phyloP scores from a whole-genome alignment of 176 grass and related monocot species.

The barley (Hordeum vulgare) region MorexV3_pseudomolecules_assembly NC_058519.1:554723041-554723540 shows the following conservation, averaged over 20 bases:
- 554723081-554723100: constrained; percentile 19
- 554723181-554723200: constrained; percentile 13
- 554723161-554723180: constrained; percentile 23
- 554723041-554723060: background rate
- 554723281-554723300: background rate
- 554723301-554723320: background rate
- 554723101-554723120: background rate
- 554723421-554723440: constrained; percentile 27
- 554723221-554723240: background rate
- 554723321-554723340: constrained; percentile 1
- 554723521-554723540: background rate
- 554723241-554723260: background rate
- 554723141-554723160: constrained; percentile 23
- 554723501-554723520: background rate
- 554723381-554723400: constrained; percentile 23
- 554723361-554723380: background rate
- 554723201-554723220: background rate
- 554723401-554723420: background rate
- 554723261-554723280: constrained; percentile 26
- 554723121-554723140: constrained; percentile 34
- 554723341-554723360: constrained; percentile 24
- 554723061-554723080: constrained; percentile 29
- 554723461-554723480: background rate
- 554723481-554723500: background rate
- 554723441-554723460: background rate